Conservation (phyloP, 805 yeast genomes). For the Candida sphagnicola region DNA sequence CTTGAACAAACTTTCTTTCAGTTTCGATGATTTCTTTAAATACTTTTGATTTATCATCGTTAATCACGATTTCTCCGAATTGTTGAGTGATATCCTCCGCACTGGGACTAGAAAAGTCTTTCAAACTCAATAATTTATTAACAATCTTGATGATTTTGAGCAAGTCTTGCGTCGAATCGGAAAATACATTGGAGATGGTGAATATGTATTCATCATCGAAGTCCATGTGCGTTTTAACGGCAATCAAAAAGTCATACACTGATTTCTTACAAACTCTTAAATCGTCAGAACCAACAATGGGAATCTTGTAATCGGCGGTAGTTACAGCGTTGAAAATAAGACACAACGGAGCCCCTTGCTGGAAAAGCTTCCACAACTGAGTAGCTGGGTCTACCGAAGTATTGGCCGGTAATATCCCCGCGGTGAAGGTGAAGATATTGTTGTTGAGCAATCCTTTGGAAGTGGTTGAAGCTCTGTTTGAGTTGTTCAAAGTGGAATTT, state of each 20-base stretch:
- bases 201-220: constrained; percentile 80
- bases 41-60: constrained; percentile 69
- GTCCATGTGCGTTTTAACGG: constrained; percentile 72
- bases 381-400: constrained; percentile 88
- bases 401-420: constrained; percentile 73
- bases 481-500: not conserved
- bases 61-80: constrained; percentile 23
- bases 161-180: constrained; percentile 75
- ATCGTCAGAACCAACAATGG: constrained; percentile 73
- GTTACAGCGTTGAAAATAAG: constrained; percentile 71
- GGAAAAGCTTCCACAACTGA: constrained; percentile 80
- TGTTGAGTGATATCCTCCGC: not conserved
- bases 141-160: constrained; percentile 73
- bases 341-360: constrained; percentile 91
- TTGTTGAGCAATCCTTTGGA: constrained; percentile 20
- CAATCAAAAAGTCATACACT: constrained; percentile 83
- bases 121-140: constrained; percentile 46
- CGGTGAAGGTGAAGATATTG: constrained; percentile 59
- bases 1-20: constrained; percentile 90
- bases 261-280: constrained; percentile 80
- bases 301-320: constrained; percentile 36
- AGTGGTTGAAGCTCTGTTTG: constrained; percentile 18
- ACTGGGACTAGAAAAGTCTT: too few species aligned
- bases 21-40: constrained; percentile 82
- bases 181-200: constrained; percentile 85